These are phyloP conservation scores for Verticillium klebahnii DNA, from an alignment of 2,329 filamentous ascomycete species.

Conservation along the genomic window DNA sequence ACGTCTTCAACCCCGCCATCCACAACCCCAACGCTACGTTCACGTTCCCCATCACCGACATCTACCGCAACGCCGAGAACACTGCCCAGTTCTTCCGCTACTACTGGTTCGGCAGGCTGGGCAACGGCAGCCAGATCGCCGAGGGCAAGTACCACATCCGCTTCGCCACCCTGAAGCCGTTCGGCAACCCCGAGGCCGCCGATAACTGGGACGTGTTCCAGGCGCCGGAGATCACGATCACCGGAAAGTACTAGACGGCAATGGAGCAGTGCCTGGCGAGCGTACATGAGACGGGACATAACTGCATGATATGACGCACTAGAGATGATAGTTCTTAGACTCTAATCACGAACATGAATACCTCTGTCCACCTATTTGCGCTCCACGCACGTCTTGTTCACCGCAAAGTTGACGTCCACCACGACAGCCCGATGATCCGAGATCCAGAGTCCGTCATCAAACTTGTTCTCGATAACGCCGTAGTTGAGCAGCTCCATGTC, in stretches of 20 bases:
- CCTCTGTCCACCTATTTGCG: background rate
- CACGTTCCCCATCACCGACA: conserved; percentile 18
- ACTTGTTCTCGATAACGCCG: conserved; percentile 19
- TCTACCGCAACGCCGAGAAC: conserved; percentile 12
- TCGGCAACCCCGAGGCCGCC: conserved; percentile 33
- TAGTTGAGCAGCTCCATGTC: conserved; percentile 18
- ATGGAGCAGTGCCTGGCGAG: background rate
- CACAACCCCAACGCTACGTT: conserved; percentile 19
- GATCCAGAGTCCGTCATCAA: conserved; percentile 22
- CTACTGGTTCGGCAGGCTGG: conserved; percentile 39
- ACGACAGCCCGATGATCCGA: conserved; percentile 27
- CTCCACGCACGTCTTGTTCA: background rate
- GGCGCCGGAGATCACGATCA: conserved; percentile 26
- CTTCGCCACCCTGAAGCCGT: conserved; percentile 35
- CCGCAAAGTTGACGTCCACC: conserved; percentile 17
- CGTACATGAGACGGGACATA: background rate
- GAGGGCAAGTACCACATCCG: conserved; percentile 35
- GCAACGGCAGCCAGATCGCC: conserved; percentile 35
- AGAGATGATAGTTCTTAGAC: background rate
- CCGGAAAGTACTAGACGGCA: conserved; percentile 7
- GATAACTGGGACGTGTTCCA: conserved; percentile 38
- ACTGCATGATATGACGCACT: background rate
- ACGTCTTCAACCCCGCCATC: conserved; percentile 14
- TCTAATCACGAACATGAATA: background rate
- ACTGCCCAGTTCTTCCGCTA: conserved; percentile 10